phyloP scores from a whole-genome alignment of 2,329 filamentous ascomycete species.

The Botryotinia convoluta region DNA sequence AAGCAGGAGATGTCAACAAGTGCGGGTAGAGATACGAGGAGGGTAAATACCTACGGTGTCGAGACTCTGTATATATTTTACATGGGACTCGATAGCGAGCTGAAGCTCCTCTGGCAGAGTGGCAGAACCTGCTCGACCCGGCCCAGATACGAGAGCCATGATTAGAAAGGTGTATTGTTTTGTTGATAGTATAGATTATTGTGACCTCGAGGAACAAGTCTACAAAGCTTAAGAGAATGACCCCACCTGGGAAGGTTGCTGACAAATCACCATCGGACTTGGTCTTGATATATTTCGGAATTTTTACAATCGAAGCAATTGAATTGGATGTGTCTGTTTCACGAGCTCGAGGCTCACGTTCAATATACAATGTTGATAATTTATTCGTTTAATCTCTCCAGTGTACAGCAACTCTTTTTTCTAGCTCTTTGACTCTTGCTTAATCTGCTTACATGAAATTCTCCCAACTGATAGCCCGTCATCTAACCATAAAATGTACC shows the following conservation, averaged over 20 bases:
- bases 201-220: neutral
- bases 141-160: constrained; percentile 39
- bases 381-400: neutral
- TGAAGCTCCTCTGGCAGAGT: constrained; percentile 36
- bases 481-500: neutral
- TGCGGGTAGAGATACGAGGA: constrained; percentile 24
- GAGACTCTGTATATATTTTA: constrained; percentile 88
- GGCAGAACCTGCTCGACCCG: constrained; percentile 31
- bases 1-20: constrained; percentile 37
- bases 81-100: constrained; percentile 55
- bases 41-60: constrained; percentile 64
- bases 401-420: neutral
- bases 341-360: neutral
- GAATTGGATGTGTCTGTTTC: neutral
- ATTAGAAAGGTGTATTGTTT: neutral
- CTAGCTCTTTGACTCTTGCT: neutral
- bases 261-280: neutral
- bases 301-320: neutral
- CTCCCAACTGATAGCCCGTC: neutral
- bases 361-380: neutral
- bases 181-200: neutral
- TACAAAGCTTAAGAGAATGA: neutral
- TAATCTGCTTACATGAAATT: neutral
- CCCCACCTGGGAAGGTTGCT: neutral
- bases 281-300: neutral